These are phyloP conservation scores for Ilyonectria destructans DNA, from an alignment of 2,329 filamentous ascomycete genomes.

Conservation along the genomic window DNA sequence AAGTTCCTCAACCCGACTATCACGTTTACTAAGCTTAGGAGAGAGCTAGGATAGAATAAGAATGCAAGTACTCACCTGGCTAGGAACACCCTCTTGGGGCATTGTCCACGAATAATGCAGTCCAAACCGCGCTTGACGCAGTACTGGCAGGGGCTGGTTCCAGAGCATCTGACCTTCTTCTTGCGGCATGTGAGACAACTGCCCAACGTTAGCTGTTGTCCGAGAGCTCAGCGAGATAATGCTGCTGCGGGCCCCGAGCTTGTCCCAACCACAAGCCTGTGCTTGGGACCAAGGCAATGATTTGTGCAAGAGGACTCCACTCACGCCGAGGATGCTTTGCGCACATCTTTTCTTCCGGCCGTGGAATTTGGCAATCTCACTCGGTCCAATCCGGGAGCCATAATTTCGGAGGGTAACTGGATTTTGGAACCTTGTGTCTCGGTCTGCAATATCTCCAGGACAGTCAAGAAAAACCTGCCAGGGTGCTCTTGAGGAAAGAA, in stretches of 20 bases:
- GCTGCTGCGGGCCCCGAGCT: neutral
- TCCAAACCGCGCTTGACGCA: conserved; percentile 47
- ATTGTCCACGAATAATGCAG: conserved; percentile 48
- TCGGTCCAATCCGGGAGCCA: conserved; percentile 44
- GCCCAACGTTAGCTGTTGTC: conserved; percentile 1
- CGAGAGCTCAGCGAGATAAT: neutral
- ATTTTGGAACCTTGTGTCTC: neutral
- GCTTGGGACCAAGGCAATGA: neutral
- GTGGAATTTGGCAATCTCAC: conserved; percentile 37
- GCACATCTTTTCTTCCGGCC: conserved; percentile 41
- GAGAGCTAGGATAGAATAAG: neutral
- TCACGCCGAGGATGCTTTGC: conserved; percentile 48
- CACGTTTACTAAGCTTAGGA: conserved; percentile 2
- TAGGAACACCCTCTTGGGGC: conserved; percentile 49
- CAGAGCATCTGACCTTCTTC: conserved; percentile 49
- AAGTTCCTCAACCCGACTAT: conserved; percentile 47
- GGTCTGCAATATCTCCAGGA: conserved; percentile 1
- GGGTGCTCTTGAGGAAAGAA: conserved; percentile 19
- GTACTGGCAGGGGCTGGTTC: conserved; percentile 48
- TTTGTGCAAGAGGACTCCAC: conserved; percentile 35
- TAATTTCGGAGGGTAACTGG: conserved; percentile 29
- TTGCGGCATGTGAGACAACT: conserved; percentile 49
- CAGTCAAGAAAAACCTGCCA: conserved; percentile 11
- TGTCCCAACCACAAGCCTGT: neutral
- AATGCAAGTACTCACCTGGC: conserved; percentile 41